A percentile compares a stretch with the other conserved stretches of the same genome.
phyloP scores from a whole-genome alignment of 345 rosid species.

The Erucastrum elatum region DNA sequence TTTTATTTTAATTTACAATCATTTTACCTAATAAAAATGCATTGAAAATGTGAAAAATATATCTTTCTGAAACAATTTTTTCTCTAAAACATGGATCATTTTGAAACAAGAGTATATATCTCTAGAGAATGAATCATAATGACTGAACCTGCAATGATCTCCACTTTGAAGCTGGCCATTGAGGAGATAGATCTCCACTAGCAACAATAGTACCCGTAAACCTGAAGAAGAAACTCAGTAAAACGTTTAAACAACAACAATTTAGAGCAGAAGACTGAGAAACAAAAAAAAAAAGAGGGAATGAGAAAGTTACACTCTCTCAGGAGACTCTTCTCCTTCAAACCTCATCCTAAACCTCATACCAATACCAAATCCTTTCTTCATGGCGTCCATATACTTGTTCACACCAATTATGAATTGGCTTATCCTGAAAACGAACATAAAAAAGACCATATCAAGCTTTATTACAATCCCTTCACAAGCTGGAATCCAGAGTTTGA shows the following conservation, averaged over 20 bases:
- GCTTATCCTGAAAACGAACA: conserved; percentile 52
- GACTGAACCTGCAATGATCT: conserved; percentile 68
- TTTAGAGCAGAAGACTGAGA: not conserved
- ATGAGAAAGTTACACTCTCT: conserved; percentile 49
- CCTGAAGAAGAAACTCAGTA: conserved; percentile 39
- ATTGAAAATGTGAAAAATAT: too few relatives aligned
- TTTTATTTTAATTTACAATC: too few relatives aligned
- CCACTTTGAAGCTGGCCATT: conserved; percentile 75
- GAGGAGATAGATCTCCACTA: conserved; percentile 55
- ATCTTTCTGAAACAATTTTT: too few relatives aligned
- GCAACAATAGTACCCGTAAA: conserved; percentile 73
- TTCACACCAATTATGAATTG: conserved; percentile 63
- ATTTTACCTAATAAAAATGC: too few relatives aligned
- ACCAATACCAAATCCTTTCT: conserved; percentile 50
- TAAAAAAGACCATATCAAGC: not conserved
- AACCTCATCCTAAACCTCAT: conserved; percentile 81
- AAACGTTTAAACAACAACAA: not conserved
- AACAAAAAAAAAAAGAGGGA: not conserved
- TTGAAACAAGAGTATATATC: not conserved
- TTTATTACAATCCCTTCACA: not conserved
- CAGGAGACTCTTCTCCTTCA: conserved; percentile 79
- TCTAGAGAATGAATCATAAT: conserved; percentile 9
- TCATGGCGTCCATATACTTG: conserved; percentile 56
- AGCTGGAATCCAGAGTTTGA: not conserved
- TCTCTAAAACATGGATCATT: too few relatives aligned